Evolutionary conservation across 176 grass and related monocot genomes (phyloP).

Genomic region (Zoysia japonica): DNA sequence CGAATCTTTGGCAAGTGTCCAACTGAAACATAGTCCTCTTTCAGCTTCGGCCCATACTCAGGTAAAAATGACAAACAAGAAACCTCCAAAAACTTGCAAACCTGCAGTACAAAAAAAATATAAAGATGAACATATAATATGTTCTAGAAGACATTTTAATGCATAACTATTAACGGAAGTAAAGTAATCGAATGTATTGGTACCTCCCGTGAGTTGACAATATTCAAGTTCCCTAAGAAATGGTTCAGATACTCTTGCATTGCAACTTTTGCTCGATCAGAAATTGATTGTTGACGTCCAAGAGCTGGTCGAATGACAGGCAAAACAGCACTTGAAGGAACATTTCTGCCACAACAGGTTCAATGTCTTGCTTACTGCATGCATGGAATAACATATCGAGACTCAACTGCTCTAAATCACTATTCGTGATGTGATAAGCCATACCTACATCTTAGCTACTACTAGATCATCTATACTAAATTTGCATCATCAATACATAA

Average conservation of each 20-base stretch:
- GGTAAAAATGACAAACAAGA: slow-evolving; percentile 91
- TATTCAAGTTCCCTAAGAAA: slow-evolving; percentile 96
- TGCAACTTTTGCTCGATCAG: slow-evolving; percentile 85
- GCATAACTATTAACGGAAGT: slow-evolving; percentile 14
- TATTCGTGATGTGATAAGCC: slow-evolving; percentile 36
- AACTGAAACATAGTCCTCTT: slow-evolving; percentile 94
- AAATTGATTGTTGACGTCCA: slow-evolving; percentile 90
- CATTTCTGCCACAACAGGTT: slow-evolving; percentile 83
- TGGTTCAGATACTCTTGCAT: slow-evolving; percentile 98
- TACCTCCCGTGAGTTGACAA: slow-evolving; percentile 97
- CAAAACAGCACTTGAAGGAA: slow-evolving; percentile 96
- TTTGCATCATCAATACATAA: slow-evolving; percentile 9
- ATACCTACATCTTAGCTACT: slow-evolving; percentile 30
- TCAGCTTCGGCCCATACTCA: slow-evolving; percentile 93
- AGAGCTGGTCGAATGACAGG: slow-evolving; percentile 92
- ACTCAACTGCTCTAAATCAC: slow-evolving; percentile 58
- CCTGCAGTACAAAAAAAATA: slow-evolving; percentile 43
- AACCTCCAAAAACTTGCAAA: slow-evolving; percentile 98
- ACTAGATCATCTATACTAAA: slow-evolving; percentile 9
- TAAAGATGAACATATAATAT: slow-evolving; percentile 20
- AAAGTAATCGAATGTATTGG: not conserved
- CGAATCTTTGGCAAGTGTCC: slow-evolving; percentile 91
- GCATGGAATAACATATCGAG: slow-evolving; percentile 59
- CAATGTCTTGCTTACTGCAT: slow-evolving; percentile 62
- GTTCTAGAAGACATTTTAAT: slow-evolving; percentile 14